Conservation (phyloP, 345 rosid genomes). For the Mercurialis annua region DNA sequence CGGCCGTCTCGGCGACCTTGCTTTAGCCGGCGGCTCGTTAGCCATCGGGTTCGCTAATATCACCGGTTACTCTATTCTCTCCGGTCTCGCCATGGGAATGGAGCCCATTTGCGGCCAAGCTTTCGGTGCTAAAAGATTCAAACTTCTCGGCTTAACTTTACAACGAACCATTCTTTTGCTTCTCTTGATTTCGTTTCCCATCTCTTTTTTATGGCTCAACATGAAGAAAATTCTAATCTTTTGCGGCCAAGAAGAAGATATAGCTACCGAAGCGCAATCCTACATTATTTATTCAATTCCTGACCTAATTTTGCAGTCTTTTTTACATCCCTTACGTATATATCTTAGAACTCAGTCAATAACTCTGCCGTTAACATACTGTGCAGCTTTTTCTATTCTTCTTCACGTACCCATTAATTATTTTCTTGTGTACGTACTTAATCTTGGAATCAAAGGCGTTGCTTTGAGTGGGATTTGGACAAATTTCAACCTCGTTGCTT, state of each 20-base stretch:
- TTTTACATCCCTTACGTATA: constrained; percentile 45
- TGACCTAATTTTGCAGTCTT: constrained; percentile 40
- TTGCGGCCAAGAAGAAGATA: constrained; percentile 40
- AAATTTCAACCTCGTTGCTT: constrained; percentile 34
- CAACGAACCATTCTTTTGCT: constrained; percentile 45
- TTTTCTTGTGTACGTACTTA: constrained; percentile 30
- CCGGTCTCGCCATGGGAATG: constrained; percentile 70
- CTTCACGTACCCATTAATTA: constrained; percentile 63
- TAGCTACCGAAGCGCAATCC: constrained; percentile 34
- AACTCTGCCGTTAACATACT: constrained; percentile 63
- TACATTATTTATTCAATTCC: constrained; percentile 39
- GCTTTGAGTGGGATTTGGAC: constrained; percentile 37
- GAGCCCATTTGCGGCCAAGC: constrained; percentile 51
- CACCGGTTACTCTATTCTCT: constrained; percentile 84
- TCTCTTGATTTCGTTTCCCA: constrained; percentile 34
- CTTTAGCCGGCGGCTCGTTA: constrained; percentile 45
- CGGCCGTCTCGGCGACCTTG: constrained; percentile 44
- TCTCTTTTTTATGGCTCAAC: constrained; percentile 40
- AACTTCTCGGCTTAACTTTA: constrained; percentile 30
- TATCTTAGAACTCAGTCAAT: constrained; percentile 43
- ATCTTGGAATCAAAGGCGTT: constrained; percentile 44
- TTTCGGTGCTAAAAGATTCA: constrained; percentile 41
- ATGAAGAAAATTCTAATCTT: constrained; percentile 33
- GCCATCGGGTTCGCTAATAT: constrained; percentile 51
- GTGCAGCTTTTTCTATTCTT: constrained; percentile 56